A percentile compares a stretch with the other conserved stretches of the same genome.
Conservation (phyloP, 2,329 filamentous ascomycete genomes). For the Lachnellula cervina region DNA sequence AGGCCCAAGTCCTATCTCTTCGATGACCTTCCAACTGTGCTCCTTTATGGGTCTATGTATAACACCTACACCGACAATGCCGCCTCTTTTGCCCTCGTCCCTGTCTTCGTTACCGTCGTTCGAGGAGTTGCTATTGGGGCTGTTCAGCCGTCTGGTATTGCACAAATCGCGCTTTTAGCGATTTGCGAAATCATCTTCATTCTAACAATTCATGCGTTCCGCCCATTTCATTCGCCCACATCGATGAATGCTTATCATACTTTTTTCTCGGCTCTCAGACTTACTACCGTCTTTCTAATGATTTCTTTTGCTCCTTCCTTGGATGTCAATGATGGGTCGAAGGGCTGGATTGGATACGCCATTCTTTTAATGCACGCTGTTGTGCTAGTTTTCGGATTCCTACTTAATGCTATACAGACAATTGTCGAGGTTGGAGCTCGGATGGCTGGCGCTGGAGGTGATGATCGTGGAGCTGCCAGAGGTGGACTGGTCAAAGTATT, state of each 20-base stretch:
- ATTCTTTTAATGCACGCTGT: slow-evolving; percentile 82
- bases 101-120: slow-evolving; percentile 77
- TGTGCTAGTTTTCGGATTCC: slow-evolving; percentile 86
- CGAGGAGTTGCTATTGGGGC: slow-evolving; percentile 89
- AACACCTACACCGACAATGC: slow-evolving; percentile 96
- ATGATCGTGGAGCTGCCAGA: slow-evolving; percentile 65
- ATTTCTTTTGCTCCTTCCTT: slow-evolving; percentile 81
- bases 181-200: slow-evolving; percentile 92
- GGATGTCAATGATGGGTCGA: slow-evolving; percentile 69
- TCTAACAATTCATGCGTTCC: slow-evolving; percentile 81
- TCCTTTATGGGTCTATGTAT: slow-evolving; percentile 89
- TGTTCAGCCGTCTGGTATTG: slow-evolving; percentile 86
- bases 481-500: slow-evolving; percentile 88
- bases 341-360: slow-evolving; percentile 92
- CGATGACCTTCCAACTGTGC: slow-evolving; percentile 83
- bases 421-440: slow-evolving; percentile 83
- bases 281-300: slow-evolving; percentile 71
- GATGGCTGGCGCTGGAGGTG: slow-evolving; percentile 75
- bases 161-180: slow-evolving; percentile 84
- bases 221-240: slow-evolving; percentile 82
- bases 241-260: slow-evolving; percentile 98
- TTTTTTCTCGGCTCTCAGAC: slow-evolving; percentile 72
- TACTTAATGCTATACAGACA: slow-evolving; percentile 86
- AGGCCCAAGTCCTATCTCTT: slow-evolving; percentile 84
- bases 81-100: slow-evolving; percentile 82